These are phyloP conservation scores for Thinopyrum elongatum DNA, from an alignment of 176 grass and related monocot genomes.

Conservation along the genomic window DNA sequence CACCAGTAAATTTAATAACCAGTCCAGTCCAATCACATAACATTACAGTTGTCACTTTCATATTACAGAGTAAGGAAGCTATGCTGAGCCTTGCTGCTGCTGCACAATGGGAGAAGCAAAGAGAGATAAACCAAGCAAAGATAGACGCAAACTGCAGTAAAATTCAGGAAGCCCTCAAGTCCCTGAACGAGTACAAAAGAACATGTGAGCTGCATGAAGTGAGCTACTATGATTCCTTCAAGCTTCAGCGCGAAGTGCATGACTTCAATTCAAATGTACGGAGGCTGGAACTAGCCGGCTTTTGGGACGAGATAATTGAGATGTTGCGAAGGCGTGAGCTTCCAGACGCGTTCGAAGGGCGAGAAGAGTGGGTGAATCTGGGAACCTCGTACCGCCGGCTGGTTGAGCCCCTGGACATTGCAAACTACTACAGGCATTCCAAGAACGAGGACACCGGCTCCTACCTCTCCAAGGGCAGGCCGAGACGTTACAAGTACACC, in stretches of 20 bases:
- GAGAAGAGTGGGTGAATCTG: conserved; percentile 71
- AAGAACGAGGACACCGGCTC: conserved; percentile 92
- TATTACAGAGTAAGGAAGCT: conserved; percentile 78
- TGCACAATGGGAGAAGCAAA: conserved; percentile 85
- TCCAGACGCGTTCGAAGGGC: conserved; percentile 72
- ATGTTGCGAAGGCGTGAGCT: conserved; percentile 79
- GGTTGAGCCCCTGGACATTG: conserved; percentile 96
- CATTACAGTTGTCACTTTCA: not conserved
- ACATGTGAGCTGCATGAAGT: conserved; percentile 58
- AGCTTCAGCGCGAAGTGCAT: conserved; percentile 71
- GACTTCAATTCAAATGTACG: conserved; percentile 84
- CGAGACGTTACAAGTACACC: conserved; percentile 77
- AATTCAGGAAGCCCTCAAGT: conserved; percentile 63
- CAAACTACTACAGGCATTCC: conserved; percentile 94
- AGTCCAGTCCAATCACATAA: not conserved
- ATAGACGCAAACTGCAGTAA: conserved; percentile 72
- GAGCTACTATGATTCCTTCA: conserved; percentile 92
- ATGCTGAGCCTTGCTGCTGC: conserved; percentile 63
- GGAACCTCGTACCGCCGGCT: conserved; percentile 69
- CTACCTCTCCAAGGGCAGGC: conserved; percentile 78
- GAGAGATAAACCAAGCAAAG: conserved; percentile 70
- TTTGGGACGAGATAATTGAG: conserved; percentile 95
- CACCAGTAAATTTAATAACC: not conserved
- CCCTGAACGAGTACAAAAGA: conserved; percentile 57
- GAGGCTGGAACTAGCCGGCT: conserved; percentile 72